Evolutionary conservation across 768 basidiomycete genomes (phyloP).

Genomic region (Gyrodon lividus): DNA sequence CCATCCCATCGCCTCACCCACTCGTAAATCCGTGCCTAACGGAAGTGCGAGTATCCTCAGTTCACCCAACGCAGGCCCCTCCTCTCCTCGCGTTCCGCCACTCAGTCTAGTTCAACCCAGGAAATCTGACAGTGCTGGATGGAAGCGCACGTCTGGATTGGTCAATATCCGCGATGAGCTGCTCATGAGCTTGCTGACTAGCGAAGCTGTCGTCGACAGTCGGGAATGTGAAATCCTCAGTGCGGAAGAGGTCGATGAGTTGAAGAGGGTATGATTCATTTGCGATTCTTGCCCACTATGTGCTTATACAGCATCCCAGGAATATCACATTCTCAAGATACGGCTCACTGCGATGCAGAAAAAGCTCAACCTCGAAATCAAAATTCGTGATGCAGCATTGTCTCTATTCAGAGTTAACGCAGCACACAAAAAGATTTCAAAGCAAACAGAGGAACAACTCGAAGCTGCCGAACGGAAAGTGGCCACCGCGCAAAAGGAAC

Average conservation of each 20-base stretch:
- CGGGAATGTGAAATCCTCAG: constrained; percentile 75
- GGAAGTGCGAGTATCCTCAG: constrained; percentile 11
- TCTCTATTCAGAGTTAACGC: constrained; percentile 71
- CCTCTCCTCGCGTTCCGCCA: constrained; percentile 36
- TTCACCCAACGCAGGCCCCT: constrained; percentile 41
- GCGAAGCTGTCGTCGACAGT: constrained; percentile 93
- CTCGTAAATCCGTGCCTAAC: constrained; percentile 16
- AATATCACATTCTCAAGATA: constrained; percentile 67
- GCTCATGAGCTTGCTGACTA: constrained; percentile 84
- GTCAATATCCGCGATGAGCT: constrained; percentile 77
- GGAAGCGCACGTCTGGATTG: constrained; percentile 44
- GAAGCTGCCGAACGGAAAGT: constrained; percentile 74
- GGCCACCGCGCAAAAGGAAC: constrained; percentile 65
- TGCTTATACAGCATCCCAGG: constrained; percentile 42
- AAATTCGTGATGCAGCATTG: constrained; percentile 83
- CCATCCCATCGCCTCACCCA: constrained; percentile 22
- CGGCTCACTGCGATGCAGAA: constrained; percentile 65
- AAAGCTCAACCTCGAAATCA: constrained; percentile 78
- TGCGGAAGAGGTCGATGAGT: constrained; percentile 67
- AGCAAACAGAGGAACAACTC: constrained; percentile 69
- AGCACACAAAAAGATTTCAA: constrained; percentile 53
- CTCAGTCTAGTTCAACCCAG: constrained; percentile 33
- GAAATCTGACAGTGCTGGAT: constrained; percentile 38
- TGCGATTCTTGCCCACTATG: constrained; percentile 2
- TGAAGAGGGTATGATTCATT: constrained; percentile 59